Base-by-base conservation (phyloP, 2,329 filamentous ascomycete species). In the Colletotrichum nymphaeae region DNA sequence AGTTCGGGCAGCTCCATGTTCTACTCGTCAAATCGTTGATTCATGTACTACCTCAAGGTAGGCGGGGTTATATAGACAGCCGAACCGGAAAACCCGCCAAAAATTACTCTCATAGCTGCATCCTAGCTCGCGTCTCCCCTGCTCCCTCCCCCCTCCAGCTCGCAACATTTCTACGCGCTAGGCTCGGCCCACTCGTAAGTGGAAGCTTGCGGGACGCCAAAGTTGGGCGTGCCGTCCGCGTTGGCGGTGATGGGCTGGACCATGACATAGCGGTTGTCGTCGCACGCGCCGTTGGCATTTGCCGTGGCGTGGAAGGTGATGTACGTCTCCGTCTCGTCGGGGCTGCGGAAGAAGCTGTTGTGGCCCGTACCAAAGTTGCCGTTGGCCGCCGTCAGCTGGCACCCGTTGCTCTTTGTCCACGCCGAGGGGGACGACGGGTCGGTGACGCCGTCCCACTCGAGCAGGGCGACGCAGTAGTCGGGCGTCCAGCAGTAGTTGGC, bases 281-380 rank as follows among this genome's bases (percentile, higher is more conserved):
- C 88, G 68, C 89, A 91, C 1, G 85, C 83, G 1, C 89, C 88
- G 0, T 79, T 80, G 12, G 82, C 80, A 71, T 84, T 86, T 1
- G 82, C 80, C 0, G 88, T 89, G 0, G 88, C 88, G 75, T 91
- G 88, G 78, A 88, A 91, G 0, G 88, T 85, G 64, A 88, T 89
- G 85, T 85, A 91, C 3, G 84, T 87, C 78, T 90, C 84, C 0
- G 80, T 85, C 3, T 84, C 87, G 73, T 90, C 88, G 0, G 88
- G 88, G 74, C 87, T 90, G 32, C 79, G 81, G 80, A 91, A 90
- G 83, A 91, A 91, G 3, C 87, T 88, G 75, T 90, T 90, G 74
- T 90, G 88, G 0, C 88, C 88, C 0, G 88, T 87, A 16, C 88
- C 88, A 63, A 87, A 90, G 77, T 89, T 89, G 3, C 88, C 88